Base-by-base conservation (phyloP, 176 grass and related monocot genomes). In the Carex kokanica region DNA sequence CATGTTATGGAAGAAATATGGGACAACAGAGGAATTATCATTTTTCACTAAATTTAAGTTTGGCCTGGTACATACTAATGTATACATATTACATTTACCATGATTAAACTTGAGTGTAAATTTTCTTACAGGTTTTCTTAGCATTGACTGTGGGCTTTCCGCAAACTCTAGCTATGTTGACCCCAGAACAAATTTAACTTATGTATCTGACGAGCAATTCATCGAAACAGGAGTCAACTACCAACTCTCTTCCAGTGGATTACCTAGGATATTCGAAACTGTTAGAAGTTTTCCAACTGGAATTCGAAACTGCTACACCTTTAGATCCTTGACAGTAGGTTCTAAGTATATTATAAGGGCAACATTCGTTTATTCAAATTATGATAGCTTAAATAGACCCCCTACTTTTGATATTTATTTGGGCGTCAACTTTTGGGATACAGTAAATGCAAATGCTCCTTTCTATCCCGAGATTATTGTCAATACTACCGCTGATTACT, bases 281-380 rank as follows among this genome's bases (percentile, higher is more conserved):
- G 31, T 84, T 34, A 53, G 74, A 54, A 74, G 84, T 72, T 92
- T 92, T 83, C 73, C 80, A 2, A 16, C 68, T 83, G 85, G 72
- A 8, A 23, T 0, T 6, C 43, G 83, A 32, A 88, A 92, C 61
- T 90, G 91, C 85, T 92, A 90, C 38, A 63, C 83, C 62, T 47
- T 92, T 60, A 84, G 14, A 51, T 70, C 85, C 74, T 78, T 92
- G 53, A 62, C 70, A 24, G 10, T 31, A 0, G 88, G 83, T 61
- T 85, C 83, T 57, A 92, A 85, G 82, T 92, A 89, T 21, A 53
- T 92, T 5, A 74, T 90, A 16, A 80, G 85, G 34, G 88, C 85
- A 16, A 43, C n/a, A n/a, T 92, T 92, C 38, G 79, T 85, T 16
- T 92, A 90, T 49, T 83, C 72, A 54, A 90, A 90, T n/a, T 92